These are phyloP conservation scores for Silene uniflora DNA, from an alignment of 148 eudicot species.

Conservation along the genomic window DNA sequence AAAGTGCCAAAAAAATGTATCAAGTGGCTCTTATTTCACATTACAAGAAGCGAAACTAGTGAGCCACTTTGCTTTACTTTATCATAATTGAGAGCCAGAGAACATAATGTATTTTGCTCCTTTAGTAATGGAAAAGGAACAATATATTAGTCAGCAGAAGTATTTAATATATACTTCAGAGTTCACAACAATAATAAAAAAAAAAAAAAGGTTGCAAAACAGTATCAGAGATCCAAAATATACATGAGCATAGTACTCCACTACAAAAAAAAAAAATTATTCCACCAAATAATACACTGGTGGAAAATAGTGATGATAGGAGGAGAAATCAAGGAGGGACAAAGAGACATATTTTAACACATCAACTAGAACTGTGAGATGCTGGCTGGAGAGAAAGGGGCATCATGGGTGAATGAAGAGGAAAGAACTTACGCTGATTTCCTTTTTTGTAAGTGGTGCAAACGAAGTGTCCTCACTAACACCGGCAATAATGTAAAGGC, in stretches of 20 bases:
- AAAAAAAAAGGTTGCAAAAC: neutral
- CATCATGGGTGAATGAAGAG: neutral
- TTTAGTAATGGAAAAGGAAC: neutral
- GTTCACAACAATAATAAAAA: neutral
- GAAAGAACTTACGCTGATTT: slow-evolving; percentile 69
- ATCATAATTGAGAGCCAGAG: neutral
- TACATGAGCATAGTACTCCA: neutral
- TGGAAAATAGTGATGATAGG: neutral
- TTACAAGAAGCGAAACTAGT: neutral
- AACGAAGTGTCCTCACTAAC: slow-evolving; percentile 78
- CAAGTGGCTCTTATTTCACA: neutral
- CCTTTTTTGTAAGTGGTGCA: slow-evolving; percentile 95
- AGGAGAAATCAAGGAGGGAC: neutral
- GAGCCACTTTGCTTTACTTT: neutral
- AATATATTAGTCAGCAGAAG: neutral
- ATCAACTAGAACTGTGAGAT: neutral
- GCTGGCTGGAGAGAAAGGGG: neutral
- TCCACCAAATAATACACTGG: neutral
- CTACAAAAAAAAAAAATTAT: neutral
- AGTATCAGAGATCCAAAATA: neutral
- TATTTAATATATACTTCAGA: neutral
- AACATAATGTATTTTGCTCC: neutral
- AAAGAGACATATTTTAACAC: neutral
- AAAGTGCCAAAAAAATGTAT: neutral
- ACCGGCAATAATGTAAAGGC: slow-evolving; percentile 87